Evolutionary conservation across 371 early-diverging fungal species (phyloP).

Genomic region (Chytridiales sp.): DNA sequence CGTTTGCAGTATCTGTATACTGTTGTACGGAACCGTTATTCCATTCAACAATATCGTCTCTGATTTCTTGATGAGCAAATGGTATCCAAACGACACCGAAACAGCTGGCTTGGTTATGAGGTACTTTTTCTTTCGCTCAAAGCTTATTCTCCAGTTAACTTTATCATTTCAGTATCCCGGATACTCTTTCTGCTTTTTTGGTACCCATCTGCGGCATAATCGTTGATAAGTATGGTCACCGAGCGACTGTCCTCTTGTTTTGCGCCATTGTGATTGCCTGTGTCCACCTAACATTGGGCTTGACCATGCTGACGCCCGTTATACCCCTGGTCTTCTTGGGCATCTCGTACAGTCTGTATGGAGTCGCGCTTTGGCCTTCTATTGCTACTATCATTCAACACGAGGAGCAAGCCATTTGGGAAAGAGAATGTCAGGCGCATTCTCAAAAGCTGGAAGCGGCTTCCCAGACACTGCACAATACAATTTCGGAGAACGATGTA

Average conservation of each 20-base stretch:
- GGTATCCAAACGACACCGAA: conserved; percentile 58
- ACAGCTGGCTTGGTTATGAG: conserved; percentile 62
- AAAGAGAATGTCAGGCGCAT: background rate
- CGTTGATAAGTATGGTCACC: conserved; percentile 55
- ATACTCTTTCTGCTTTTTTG: conserved; percentile 55
- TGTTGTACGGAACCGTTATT: conserved; percentile 62
- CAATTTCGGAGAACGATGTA: conserved; percentile 10
- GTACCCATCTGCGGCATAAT: conserved; percentile 55
- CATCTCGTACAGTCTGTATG: conserved; percentile 59
- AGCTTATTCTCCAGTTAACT: background rate
- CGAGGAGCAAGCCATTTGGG: conserved; percentile 21
- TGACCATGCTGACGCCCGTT: conserved; percentile 51
- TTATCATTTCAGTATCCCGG: conserved; percentile 50
- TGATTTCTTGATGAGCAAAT: conserved; percentile 62
- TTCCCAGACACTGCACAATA: no score
- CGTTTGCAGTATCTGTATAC: conserved; percentile 53
- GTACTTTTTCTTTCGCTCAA: conserved; percentile 18
- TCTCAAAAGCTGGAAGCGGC: conserved; percentile 6
- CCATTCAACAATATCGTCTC: conserved; percentile 62
- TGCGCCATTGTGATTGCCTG: conserved; percentile 50
- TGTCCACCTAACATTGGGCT: conserved; percentile 53
- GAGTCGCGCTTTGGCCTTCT: conserved; percentile 64
- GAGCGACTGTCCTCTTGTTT: conserved; percentile 43
- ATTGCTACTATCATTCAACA: conserved; percentile 55
- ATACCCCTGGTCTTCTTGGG: conserved; percentile 55